Evolutionary conservation across 2,329 filamentous ascomycete species (phyloP).

Genomic region (Lachnellula occidentalis): DNA sequence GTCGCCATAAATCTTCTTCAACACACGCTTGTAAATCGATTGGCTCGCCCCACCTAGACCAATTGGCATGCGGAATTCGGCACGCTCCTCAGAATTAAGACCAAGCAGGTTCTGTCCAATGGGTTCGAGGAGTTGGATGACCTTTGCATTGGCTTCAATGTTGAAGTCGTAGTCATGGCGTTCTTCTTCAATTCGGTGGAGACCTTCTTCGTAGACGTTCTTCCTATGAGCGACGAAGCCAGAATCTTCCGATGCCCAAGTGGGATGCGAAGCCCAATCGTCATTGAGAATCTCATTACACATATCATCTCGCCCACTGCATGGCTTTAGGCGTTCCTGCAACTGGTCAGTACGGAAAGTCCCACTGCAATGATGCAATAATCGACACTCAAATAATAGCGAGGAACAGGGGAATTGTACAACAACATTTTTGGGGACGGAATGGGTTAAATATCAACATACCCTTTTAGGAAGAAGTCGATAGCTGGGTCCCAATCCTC

Average conservation of each 20-base stretch:
- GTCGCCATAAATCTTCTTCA: slow-evolving; percentile 96
- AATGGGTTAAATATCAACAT: slow-evolving; percentile 26
- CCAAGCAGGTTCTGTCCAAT: slow-evolving; percentile 85
- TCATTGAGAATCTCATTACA: slow-evolving; percentile 93
- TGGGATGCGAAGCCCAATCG: slow-evolving; percentile 97
- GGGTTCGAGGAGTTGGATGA: slow-evolving; percentile 91
- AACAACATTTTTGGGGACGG: not conserved
- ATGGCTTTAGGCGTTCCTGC: slow-evolving; percentile 79
- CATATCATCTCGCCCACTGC: slow-evolving; percentile 90
- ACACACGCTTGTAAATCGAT: slow-evolving; percentile 92
- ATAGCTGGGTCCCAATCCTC: slow-evolving; percentile 93
- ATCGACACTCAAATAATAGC: no score
- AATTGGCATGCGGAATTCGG: slow-evolving; percentile 70
- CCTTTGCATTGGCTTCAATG: slow-evolving; percentile 90
- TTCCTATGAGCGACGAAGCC: slow-evolving; percentile 97
- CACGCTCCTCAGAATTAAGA: slow-evolving; percentile 67
- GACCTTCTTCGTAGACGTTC: slow-evolving; percentile 88
- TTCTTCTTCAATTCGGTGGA: slow-evolving; percentile 96
- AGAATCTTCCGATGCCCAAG: slow-evolving; percentile 96
- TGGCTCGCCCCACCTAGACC: slow-evolving; percentile 90
- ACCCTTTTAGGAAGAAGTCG: slow-evolving; percentile 79
- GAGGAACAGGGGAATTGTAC: no score
- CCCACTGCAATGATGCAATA: not conserved
- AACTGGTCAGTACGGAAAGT: slow-evolving; percentile 4
- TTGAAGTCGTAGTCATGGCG: slow-evolving; percentile 98